Percentiles rank a stretch among this genome's conserved stretches.
Conservation (phyloP, 208 protist genomes). For the Leishmania tarentolae region DNA sequence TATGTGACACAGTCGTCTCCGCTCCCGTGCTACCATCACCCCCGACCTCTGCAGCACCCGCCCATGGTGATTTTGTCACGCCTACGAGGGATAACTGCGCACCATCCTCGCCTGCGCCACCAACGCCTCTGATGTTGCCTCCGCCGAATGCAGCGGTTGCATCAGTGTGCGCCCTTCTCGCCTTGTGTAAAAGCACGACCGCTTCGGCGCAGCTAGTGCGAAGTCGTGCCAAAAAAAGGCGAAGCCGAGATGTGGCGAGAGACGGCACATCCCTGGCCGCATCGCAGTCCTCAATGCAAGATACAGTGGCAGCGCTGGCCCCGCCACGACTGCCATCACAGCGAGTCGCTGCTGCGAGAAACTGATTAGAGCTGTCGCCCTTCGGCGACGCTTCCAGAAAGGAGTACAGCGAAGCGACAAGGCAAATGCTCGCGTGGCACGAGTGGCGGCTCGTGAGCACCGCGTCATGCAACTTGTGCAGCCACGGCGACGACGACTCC, state of each 20-base stretch:
- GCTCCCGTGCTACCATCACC: neutral
- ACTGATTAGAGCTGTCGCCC: neutral
- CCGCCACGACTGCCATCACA: neutral
- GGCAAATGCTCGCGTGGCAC: neutral
- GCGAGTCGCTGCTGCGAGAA: neutral
- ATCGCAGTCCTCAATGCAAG: neutral
- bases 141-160: neutral
- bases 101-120: neutral
- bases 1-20: neutral
- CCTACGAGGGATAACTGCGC: neutral
- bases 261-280: neutral
- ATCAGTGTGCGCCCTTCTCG: neutral
- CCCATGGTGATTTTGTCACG: neutral
- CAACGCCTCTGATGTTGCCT: neutral
- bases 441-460: constrained; percentile 9
- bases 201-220: constrained; percentile 12
- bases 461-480: constrained; percentile 9
- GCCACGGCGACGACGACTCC: constrained; percentile 13
- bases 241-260: neutral
- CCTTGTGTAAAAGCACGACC: neutral
- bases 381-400: neutral
- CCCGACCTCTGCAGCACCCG: neutral
- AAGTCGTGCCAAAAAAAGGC: neutral
- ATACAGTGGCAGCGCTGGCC: neutral
- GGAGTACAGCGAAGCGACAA: constrained; percentile 3